Evolutionary conservation across 208 protist species (phyloP), one percentile per base, ranked within the genome.

Genomic region (Angomonas desouzai): DNA sequence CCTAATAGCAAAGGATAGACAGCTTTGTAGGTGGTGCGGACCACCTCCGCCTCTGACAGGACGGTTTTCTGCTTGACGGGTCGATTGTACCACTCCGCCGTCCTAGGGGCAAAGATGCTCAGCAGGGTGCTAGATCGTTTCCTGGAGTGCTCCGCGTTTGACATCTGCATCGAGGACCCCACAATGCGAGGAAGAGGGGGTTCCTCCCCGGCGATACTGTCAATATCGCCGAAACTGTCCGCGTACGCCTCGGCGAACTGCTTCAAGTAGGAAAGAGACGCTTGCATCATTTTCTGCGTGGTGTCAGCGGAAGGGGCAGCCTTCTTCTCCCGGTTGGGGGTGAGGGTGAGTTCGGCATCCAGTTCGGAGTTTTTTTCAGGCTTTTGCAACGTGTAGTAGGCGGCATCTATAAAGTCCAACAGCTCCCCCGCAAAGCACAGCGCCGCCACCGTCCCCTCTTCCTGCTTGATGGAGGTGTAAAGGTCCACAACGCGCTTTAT

Each of bases 401-500:
- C 45, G 18, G 45, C 20, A 16, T 51, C 20, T 4, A 51, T 3
- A 23, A 51, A 51, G 45, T 13, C 20, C 20, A 51, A 23, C 45
- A 51, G 18, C 20, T 51, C 18, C 45, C 18, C 45, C 45, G 18
- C 45, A 51, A 6, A 23, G 20, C 20, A 51, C 18, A 51, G 45
- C 20, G 3, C 18, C 45, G 18, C 45, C 18, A 51, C 45, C 45
- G 10, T 51, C 6, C 20, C 45, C 45, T 13, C 20, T 23, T 13
- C n/a, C 45, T 4, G 9, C 18, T 3, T 23, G 3, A 23, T 13
- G 6, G 10, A 13, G 18, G 45, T 23, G 20, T 27, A 30, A n/a
- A 48, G 25, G 9, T 49, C 34, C 6, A 27, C 25, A n/a, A 70
- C 29, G 28, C 45, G 48, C 63, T 45, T 57, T 3, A 63, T 51